Percentiles rank a stretch among this genome's conserved stretches.
Conservation (phyloP, 1,284 basidiomycete genomes). For the Phenoliferia sp. region DNA sequence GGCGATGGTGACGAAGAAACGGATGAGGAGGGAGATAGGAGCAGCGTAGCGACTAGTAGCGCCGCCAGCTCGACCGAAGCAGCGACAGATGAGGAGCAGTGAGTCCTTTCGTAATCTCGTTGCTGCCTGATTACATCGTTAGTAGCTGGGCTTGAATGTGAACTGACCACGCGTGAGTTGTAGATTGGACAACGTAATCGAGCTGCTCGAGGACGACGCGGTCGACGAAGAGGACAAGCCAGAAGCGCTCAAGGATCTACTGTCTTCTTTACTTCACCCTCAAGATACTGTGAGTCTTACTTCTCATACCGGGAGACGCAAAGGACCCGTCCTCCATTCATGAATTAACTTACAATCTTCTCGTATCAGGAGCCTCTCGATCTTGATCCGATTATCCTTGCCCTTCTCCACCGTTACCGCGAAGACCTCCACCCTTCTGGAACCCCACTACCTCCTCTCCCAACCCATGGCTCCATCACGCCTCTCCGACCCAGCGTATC, state of each 20-base stretch:
- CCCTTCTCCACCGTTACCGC: conserved; percentile 34
- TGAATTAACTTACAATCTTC: neutral
- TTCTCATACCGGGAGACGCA: too few species aligned
- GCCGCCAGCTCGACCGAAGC: conserved; percentile 5
- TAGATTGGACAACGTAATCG: conserved; percentile 26
- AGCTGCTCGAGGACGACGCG: conserved; percentile 23
- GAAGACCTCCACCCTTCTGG: conserved; percentile 34
- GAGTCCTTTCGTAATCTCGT: neutral
- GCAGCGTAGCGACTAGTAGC: neutral
- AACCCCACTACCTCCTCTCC: conserved; percentile 31
- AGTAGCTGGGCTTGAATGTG: neutral
- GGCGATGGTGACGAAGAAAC: neutral
- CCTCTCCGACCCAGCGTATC: conserved; percentile 31
- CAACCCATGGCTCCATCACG: conserved; percentile 25
- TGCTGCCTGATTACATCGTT: too few species aligned
- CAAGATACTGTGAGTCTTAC: conserved; percentile 20
- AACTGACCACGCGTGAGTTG: neutral
- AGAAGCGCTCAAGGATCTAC: conserved; percentile 32
- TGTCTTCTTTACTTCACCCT: conserved; percentile 18
- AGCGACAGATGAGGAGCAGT: conserved; percentile 21
- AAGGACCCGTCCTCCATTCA: too few species aligned
- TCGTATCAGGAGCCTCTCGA: conserved; percentile 15
- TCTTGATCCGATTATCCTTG: conserved; percentile 32
- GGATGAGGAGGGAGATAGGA: neutral
- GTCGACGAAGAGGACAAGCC: conserved; percentile 38